Evolutionary conservation across 208 protist genomes (phyloP).

Genomic region (Entamoeba invadens): DNA sequence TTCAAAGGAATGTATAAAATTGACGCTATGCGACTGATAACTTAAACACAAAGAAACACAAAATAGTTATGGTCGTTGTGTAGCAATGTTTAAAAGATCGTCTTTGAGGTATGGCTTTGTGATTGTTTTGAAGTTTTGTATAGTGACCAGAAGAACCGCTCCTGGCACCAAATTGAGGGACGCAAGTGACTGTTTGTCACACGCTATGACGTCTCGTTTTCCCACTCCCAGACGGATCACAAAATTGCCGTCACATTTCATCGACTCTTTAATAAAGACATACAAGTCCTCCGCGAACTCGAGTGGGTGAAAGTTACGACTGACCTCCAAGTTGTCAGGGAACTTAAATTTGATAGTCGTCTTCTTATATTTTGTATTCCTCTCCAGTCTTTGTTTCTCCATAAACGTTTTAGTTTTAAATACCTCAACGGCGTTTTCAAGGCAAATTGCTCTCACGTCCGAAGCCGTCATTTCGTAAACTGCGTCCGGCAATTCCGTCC

Average conservation of each 20-base stretch:
- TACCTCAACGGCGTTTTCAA: not conserved
- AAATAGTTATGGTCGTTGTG: too few species aligned
- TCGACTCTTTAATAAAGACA: not conserved
- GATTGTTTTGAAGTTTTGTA: not conserved
- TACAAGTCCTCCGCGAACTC: not conserved
- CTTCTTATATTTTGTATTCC: not conserved
- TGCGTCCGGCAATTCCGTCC: not conserved
- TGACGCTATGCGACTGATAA: too few species aligned
- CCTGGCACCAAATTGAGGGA: not conserved
- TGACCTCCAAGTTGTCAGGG: not conserved
- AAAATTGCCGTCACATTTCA: not conserved
- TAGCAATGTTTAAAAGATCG: not conserved
- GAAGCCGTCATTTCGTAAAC: not conserved
- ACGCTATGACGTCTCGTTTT: not conserved
- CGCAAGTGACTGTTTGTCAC: not conserved
- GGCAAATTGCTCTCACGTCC: not conserved
- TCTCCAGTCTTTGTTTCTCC: not conserved
- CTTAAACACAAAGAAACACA: too few species aligned
- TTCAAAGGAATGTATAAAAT: too few species aligned
- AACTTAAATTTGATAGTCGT: not conserved
- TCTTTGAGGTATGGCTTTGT: not conserved
- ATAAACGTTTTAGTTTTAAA: not conserved
- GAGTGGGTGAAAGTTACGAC: not conserved
- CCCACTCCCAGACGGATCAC: not conserved
- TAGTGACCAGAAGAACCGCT: not conserved